A percentile compares a stretch with the other conserved stretches of the same genome.
Conservation (phyloP, 176 grass and related monocot species). For the Dactylis glomerata region DNA sequence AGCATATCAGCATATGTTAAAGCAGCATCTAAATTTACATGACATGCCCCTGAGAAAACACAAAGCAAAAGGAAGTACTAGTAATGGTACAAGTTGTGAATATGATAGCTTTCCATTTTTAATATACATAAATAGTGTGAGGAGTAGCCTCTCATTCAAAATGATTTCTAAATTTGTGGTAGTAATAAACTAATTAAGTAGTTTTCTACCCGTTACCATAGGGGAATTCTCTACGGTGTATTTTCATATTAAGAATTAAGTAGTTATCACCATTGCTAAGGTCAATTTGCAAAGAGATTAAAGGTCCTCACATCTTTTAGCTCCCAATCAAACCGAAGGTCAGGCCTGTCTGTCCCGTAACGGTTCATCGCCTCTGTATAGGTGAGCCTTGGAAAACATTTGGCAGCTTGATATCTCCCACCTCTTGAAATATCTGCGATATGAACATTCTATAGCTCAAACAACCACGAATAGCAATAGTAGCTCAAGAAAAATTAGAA, state of each 20-base stretch:
- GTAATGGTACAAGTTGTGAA: not conserved
- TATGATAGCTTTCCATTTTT: not conserved
- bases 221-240: too few relatives aligned
- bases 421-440: constrained; percentile 84
- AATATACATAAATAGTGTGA: not conserved
- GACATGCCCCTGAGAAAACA: not conserved
- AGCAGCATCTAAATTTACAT: not conserved
- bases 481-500: not conserved
- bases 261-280: constrained; percentile 22
- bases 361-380: constrained; percentile 83
- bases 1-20: not conserved
- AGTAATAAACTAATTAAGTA: constrained; percentile 2
- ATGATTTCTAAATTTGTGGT: not conserved
- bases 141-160: not conserved
- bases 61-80: not conserved
- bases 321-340: constrained; percentile 87
- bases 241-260: not conserved
- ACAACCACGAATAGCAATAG: constrained; percentile 15
- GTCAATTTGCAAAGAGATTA: constrained; percentile 27
- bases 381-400: constrained; percentile 85
- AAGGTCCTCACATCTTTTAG: constrained; percentile 77
- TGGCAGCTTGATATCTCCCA: constrained; percentile 72
- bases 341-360: constrained; percentile 92
- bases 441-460: constrained; percentile 23
- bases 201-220: not conserved